Conservation (phyloP, 2,329 filamentous ascomycete genomes). For the Berkeleyomyces basicola region DNA sequence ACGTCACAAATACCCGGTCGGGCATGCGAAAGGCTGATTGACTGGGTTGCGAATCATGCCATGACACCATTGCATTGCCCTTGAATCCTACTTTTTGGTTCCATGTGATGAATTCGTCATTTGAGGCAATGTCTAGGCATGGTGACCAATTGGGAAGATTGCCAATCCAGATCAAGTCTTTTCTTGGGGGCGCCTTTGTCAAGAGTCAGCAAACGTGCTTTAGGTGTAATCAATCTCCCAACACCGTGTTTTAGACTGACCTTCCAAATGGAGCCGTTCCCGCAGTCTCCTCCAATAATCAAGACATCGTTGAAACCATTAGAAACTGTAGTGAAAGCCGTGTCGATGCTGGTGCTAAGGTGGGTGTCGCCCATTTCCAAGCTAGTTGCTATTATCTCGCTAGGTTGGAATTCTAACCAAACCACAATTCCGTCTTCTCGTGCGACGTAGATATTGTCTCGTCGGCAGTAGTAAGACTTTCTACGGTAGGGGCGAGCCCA, state of each 20-base stretch:
- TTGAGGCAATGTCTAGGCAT: slow-evolving; percentile 37
- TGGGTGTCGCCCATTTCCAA: slow-evolving; percentile 18
- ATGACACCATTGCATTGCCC: slow-evolving; percentile 17
- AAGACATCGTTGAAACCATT: slow-evolving; percentile 58
- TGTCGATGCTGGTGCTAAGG: slow-evolving; percentile 50
- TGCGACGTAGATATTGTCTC: slow-evolving; percentile 71
- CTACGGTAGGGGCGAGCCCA: slow-evolving; percentile 68
- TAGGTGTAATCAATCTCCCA: slow-evolving; percentile 4
- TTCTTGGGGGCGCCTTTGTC: slow-evolving; percentile 36
- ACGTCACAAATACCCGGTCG: slow-evolving; percentile 50
- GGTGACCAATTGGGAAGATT: slow-evolving; percentile 48
- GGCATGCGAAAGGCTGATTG: slow-evolving; percentile 9
- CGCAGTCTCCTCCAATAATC: slow-evolving; percentile 61
- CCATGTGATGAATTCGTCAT: slow-evolving; percentile 22
- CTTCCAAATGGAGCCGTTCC: slow-evolving; percentile 60
- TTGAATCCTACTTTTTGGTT: slow-evolving; percentile 19
- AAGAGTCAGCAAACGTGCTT: background rate
- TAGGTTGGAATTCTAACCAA: slow-evolving; percentile 50
- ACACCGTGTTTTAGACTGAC: slow-evolving; percentile 25
- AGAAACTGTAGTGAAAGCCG: slow-evolving; percentile 63
- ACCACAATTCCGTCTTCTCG: slow-evolving; percentile 74
- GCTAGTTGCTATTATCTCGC: slow-evolving; percentile 24
- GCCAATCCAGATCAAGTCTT: slow-evolving; percentile 27
- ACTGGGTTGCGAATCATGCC: slow-evolving; percentile 13
- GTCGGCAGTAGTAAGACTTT: slow-evolving; percentile 40